Percentiles rank a stretch among this genome's conserved stretches.
These are phyloP conservation scores for Clitopilus hobsonii DNA, from an alignment of 768 basidiomycete species.

Conservation along the genomic window DNA sequence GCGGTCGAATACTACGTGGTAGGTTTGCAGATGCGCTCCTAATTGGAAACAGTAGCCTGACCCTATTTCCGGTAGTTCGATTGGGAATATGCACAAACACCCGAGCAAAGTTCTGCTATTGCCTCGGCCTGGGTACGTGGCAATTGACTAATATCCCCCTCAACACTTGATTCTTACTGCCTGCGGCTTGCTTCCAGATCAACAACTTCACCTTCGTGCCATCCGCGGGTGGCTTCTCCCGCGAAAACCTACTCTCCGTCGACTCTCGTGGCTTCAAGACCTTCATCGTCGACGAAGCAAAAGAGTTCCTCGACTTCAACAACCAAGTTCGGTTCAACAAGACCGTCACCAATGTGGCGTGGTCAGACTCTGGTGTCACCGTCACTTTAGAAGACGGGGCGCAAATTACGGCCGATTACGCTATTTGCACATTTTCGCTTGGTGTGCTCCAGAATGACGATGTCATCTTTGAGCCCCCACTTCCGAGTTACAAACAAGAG, in stretches of 20 bases:
- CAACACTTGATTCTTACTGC: background rate
- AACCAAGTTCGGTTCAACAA: constrained; percentile 45
- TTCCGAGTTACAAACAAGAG: constrained; percentile 62
- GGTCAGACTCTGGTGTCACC: constrained; percentile 37
- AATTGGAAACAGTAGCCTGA: too few species aligned
- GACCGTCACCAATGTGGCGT: constrained; percentile 41
- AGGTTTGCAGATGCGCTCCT: too few species aligned
- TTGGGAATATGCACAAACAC: constrained; percentile 55
- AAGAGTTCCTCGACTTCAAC: constrained; percentile 39
- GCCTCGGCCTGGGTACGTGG: constrained; percentile 56
- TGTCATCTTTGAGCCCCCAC: constrained; percentile 46
- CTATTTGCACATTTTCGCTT: constrained; percentile 63
- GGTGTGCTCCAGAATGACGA: constrained; percentile 67
- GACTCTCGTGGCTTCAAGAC: constrained; percentile 62
- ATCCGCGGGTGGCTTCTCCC: constrained; percentile 54
- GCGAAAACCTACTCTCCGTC: constrained; percentile 45
- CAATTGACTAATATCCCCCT: background rate
- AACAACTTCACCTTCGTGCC: constrained; percentile 58
- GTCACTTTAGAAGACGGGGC: constrained; percentile 42
- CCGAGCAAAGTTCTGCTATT: constrained; percentile 59
- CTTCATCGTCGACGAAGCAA: constrained; percentile 53
- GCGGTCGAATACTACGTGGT: constrained; percentile 58
- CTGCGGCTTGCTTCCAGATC: constrained; percentile 28
- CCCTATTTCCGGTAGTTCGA: constrained; percentile 33
- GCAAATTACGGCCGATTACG: constrained; percentile 48